Conservation (phyloP, 306 rosid genomes). For the Malus domestica region DNA sequence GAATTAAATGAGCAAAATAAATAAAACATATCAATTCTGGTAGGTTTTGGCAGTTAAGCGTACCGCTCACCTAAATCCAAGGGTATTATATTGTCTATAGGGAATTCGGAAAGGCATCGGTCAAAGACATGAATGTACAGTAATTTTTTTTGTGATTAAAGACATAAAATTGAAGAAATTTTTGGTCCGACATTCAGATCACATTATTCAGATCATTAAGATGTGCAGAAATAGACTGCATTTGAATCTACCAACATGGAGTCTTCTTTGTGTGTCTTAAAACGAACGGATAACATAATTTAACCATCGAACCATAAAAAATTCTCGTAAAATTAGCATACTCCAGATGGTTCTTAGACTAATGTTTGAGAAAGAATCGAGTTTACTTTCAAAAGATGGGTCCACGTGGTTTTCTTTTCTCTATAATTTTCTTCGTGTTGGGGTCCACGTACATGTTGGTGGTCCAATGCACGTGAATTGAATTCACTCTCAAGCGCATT, state of each 20-base stretch:
- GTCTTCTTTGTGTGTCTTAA: too few relatives aligned
- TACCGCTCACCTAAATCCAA: background rate
- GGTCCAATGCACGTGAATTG: constrained; percentile 3
- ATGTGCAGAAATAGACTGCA: too few relatives aligned
- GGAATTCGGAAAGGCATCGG: background rate
- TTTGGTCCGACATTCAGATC: too few relatives aligned
- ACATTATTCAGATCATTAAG: too few relatives aligned
- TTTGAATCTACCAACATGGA: too few relatives aligned
- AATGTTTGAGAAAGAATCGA: background rate
- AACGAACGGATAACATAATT: too few relatives aligned
- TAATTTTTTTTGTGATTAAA: too few relatives aligned
- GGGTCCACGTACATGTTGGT: background rate
- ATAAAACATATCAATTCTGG: background rate
- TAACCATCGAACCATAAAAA: too few relatives aligned
- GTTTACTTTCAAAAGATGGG: background rate
- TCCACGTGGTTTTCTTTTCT: background rate
- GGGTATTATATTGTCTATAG: background rate
- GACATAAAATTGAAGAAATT: too few relatives aligned
- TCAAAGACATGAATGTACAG: background rate
- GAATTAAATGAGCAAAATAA: background rate
- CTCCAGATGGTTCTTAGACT: background rate
- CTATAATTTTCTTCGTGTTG: background rate
- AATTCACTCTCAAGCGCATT: background rate
- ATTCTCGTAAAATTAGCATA: background rate
- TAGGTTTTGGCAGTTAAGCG: constrained; percentile 4